These are phyloP conservation scores for Hypericum androsaemum DNA, from an alignment of 345 rosid species.

Conservation along the genomic window DNA sequence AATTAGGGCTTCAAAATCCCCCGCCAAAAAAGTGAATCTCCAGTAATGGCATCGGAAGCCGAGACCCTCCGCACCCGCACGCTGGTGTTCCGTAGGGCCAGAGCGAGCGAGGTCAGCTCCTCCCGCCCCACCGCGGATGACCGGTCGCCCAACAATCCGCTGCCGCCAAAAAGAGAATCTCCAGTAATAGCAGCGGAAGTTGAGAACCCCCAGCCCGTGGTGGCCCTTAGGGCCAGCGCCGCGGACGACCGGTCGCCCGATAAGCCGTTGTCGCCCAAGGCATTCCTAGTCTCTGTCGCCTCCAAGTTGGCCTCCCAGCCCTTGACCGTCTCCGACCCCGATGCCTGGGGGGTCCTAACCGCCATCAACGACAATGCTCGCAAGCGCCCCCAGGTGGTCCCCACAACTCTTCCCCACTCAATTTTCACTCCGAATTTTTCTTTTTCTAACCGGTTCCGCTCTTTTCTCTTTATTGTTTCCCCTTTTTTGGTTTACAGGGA, in stretches of 20 bases:
- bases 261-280: slow-evolving; percentile 31
- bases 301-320: slow-evolving; percentile 59
- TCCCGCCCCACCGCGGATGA: too few species aligned
- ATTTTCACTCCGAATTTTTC: neutral
- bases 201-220: slow-evolving; percentile 16
- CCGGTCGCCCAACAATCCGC: too few species aligned
- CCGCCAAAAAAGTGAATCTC: too few species aligned
- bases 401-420: neutral
- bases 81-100: too few species aligned
- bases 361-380: slow-evolving; percentile 76
- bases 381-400: slow-evolving; percentile 58
- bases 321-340: slow-evolving; percentile 46
- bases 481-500: slow-evolving; percentile 35
- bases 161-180: neutral
- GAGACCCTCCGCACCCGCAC: too few species aligned
- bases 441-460: neutral
- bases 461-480: neutral
- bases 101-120: too few species aligned
- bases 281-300: slow-evolving; percentile 50
- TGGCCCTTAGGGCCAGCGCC: slow-evolving; percentile 17
- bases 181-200: slow-evolving; percentile 27
- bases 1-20: too few species aligned
- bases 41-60: too few species aligned
- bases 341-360: slow-evolving; percentile 91
- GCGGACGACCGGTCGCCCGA: slow-evolving; percentile 21